A percentile compares a stretch with the other conserved stretches of the same genome.
phyloP scores from a whole-genome alignment of 1,284 basidiomycete genomes.

The Pseudozyma hubeiensis region DNA sequence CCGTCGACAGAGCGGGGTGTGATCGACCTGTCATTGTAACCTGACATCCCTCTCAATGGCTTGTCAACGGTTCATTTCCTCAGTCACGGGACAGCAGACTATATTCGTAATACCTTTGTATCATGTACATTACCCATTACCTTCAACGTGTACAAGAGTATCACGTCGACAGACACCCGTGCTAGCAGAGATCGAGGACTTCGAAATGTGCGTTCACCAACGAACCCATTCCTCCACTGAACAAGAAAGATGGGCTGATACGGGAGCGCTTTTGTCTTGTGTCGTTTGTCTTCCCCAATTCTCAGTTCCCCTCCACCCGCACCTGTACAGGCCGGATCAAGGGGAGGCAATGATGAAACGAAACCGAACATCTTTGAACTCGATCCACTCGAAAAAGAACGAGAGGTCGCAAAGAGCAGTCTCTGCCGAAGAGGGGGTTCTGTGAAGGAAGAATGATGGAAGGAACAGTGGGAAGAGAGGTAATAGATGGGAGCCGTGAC shows the following conservation, averaged over 20 bases:
- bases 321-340: neutral
- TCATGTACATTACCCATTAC: no score
- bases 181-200: neutral
- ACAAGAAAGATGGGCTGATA: constrained; percentile 46
- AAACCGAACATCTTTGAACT: constrained; percentile 51
- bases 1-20: constrained; percentile 19
- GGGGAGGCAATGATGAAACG: constrained; percentile 9
- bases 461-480: neutral
- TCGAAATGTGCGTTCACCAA: constrained; percentile 42
- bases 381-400: constrained; percentile 3
- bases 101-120: no score
- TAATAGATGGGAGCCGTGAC: neutral
- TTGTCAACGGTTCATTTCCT: neutral
- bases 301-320: constrained; percentile 13
- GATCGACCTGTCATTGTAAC: neutral
- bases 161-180: no score
- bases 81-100: no score
- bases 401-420: constrained; percentile 39
- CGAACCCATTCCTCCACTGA: constrained; percentile 52
- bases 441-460: neutral
- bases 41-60: neutral
- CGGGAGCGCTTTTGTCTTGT: constrained; percentile 40
- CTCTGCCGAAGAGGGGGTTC: constrained; percentile 46
- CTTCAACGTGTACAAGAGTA: no score
- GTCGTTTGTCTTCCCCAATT: constrained; percentile 50